Conservation (phyloP, 2,329 filamentous ascomycete genomes). For the Clarireedia hainanense region DNA sequence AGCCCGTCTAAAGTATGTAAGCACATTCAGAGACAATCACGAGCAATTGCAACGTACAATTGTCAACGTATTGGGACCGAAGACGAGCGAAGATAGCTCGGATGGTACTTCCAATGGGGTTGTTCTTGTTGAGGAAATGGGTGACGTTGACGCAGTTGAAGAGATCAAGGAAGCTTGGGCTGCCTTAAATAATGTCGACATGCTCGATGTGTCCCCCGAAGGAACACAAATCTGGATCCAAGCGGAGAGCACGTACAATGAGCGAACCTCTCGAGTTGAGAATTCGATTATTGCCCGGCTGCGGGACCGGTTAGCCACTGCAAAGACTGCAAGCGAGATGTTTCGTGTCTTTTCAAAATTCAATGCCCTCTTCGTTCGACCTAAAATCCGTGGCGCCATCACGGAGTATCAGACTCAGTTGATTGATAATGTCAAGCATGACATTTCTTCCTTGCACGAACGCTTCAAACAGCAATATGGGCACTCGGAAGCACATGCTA, state of each 20-base stretch:
- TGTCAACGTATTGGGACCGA: constrained; percentile 86
- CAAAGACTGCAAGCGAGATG: constrained; percentile 98
- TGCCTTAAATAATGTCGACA: constrained; percentile 86
- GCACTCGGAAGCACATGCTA: constrained; percentile 93
- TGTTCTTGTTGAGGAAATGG: constrained; percentile 84
- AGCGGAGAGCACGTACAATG: constrained; percentile 93
- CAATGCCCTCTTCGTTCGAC: constrained; percentile 94
- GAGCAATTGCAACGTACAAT: constrained; percentile 97
- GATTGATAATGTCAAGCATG: constrained; percentile 95
- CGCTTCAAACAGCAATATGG: constrained; percentile 99
- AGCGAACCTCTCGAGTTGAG: constrained; percentile 92
- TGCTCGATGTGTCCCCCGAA: constrained; percentile 83
- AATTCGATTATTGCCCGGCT: constrained; percentile 97
- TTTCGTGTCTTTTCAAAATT: constrained; percentile 99
- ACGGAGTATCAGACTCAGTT: constrained; percentile 97
- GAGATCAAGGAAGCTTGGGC: constrained; percentile 94
- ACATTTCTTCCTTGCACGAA: constrained; percentile 88
- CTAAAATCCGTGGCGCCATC: constrained; percentile 98
- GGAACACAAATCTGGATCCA: constrained; percentile 89
- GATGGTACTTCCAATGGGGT: constrained; percentile 51
- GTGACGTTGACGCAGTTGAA: constrained; percentile 92
- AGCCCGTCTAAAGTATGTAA: constrained; percentile 85
- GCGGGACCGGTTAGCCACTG: constrained; percentile 84
- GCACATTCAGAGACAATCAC: constrained; percentile 91
- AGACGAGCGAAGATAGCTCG: constrained; percentile 46